phyloP scores from a whole-genome alignment of 2,329 filamentous ascomycete species.

The Xylaria sp. region DNA sequence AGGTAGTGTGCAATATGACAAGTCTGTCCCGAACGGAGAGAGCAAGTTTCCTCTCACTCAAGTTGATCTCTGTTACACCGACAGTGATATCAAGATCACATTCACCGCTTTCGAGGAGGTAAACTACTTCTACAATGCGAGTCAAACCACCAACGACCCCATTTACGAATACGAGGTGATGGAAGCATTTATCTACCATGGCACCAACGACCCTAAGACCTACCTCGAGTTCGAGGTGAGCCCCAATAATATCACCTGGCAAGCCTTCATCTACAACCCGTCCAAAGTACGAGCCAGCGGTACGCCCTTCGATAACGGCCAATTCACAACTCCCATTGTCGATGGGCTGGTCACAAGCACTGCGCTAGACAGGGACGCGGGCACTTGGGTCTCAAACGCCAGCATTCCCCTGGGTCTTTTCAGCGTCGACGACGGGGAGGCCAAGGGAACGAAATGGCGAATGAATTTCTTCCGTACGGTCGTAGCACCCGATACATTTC shows the following conservation, averaged over 20 bases:
- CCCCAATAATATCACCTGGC: slow-evolving; percentile 63
- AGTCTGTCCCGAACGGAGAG: slow-evolving; percentile 54
- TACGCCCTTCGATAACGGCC: slow-evolving; percentile 57
- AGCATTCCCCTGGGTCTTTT: slow-evolving; percentile 60
- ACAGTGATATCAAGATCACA: slow-evolving; percentile 52
- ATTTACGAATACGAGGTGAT: slow-evolving; percentile 63
- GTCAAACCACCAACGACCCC: slow-evolving; percentile 56
- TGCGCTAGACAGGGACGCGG: slow-evolving; percentile 49
- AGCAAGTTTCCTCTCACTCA: slow-evolving; percentile 56
- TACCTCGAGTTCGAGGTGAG: slow-evolving; percentile 63
- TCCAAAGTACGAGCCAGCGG: slow-evolving; percentile 55
- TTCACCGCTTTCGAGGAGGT: slow-evolving; percentile 60
- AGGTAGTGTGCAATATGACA: slow-evolving; percentile 53
- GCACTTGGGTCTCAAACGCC: slow-evolving; percentile 55
- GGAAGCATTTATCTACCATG: slow-evolving; percentile 60
- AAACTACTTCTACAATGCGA: slow-evolving; percentile 58
- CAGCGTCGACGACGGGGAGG: slow-evolving; percentile 57
- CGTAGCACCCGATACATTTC: slow-evolving; percentile 55
- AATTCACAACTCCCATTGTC: slow-evolving; percentile 52
- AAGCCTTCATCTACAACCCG: slow-evolving; percentile 63
- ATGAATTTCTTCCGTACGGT: slow-evolving; percentile 65
- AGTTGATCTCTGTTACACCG: slow-evolving; percentile 60
- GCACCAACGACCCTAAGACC: slow-evolving; percentile 57
- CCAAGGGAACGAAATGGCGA: slow-evolving; percentile 58
- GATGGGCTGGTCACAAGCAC: slow-evolving; percentile 57